Percentiles rank a stretch among this genome's conserved stretches.
These are phyloP conservation scores for Cylindrodendrum hubeiense DNA, from an alignment of 2,329 filamentous ascomycete species.

Conservation along the genomic window DNA sequence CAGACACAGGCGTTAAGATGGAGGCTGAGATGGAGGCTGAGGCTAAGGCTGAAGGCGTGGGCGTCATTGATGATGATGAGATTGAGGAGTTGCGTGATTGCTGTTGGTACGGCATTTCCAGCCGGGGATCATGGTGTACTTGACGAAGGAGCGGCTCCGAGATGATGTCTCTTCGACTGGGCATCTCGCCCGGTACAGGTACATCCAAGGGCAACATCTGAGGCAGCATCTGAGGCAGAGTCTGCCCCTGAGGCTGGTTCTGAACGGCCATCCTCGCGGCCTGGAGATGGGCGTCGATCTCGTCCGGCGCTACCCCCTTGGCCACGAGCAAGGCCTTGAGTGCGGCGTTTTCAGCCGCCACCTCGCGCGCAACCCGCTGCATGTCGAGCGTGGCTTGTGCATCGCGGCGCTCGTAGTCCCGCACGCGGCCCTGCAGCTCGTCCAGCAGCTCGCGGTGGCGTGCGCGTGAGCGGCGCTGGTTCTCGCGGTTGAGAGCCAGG, in stretches of 20 bases:
- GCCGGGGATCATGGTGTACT: slow-evolving; percentile 16
- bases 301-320: slow-evolving; percentile 33
- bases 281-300: slow-evolving; percentile 38
- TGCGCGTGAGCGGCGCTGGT: slow-evolving; percentile 60
- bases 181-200: not conserved
- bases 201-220: not conserved
- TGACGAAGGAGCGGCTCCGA: slow-evolving; percentile 11
- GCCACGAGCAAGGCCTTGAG: slow-evolving; percentile 48
- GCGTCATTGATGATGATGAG: slow-evolving; percentile 12
- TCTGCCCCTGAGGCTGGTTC: not conserved
- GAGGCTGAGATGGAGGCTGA: slow-evolving; percentile 8
- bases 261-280: slow-evolving; percentile 8
- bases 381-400: slow-evolving; percentile 60
- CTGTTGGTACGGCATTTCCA: slow-evolving; percentile 15
- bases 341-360: slow-evolving; percentile 56
- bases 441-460: slow-evolving; percentile 59
- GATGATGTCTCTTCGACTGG: not conserved
- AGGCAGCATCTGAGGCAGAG: not conserved
- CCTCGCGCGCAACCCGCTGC: slow-evolving; percentile 59
- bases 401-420: slow-evolving; percentile 56
- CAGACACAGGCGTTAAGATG: slow-evolving; percentile 3
- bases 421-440: slow-evolving; percentile 55
- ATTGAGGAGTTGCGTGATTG: slow-evolving; percentile 6
- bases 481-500: slow-evolving; percentile 52
- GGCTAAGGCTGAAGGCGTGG: slow-evolving; percentile 4